Percentiles rank a stretch among this genome's conserved stretches.
phyloP scores from a whole-genome alignment of 345 rosid genomes.

The Brassica carinata region DNA sequence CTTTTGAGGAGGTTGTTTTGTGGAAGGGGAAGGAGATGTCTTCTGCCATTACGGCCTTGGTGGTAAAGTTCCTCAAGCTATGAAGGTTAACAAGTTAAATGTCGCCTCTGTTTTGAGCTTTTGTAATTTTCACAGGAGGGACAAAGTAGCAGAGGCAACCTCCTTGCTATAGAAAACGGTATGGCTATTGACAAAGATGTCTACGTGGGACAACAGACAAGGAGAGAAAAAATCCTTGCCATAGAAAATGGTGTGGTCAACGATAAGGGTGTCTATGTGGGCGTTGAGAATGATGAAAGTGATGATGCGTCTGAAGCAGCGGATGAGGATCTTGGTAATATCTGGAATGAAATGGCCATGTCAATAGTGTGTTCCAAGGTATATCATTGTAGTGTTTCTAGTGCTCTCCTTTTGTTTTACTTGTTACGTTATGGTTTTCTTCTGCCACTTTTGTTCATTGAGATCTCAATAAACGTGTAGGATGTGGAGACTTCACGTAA shows the following conservation, averaged over 20 bases:
- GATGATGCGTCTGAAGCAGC: slow-evolving; percentile 37
- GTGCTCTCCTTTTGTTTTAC: slow-evolving; percentile 5
- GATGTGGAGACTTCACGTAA: slow-evolving; percentile 52
- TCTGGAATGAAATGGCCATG: slow-evolving; percentile 84
- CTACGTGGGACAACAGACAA: slow-evolving; percentile 48
- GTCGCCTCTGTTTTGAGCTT: neutral
- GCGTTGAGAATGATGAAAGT: slow-evolving; percentile 55
- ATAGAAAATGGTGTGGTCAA: slow-evolving; percentile 37
- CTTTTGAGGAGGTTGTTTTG: slow-evolving; percentile 57
- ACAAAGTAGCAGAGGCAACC: slow-evolving; percentile 14
- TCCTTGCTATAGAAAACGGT: slow-evolving; percentile 23
- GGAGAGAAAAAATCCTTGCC: slow-evolving; percentile 15
- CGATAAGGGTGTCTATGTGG: slow-evolving; percentile 70
- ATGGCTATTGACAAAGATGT: slow-evolving; percentile 55
- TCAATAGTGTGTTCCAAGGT: slow-evolving; percentile 78
- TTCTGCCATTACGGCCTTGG: slow-evolving; percentile 22
- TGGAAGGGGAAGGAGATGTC: slow-evolving; percentile 46
- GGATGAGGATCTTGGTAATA: slow-evolving; percentile 79
- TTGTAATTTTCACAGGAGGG: slow-evolving; percentile 40
- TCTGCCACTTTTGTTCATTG: slow-evolving; percentile 12
- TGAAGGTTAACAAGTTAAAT: neutral
- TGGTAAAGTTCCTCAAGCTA: slow-evolving; percentile 43
- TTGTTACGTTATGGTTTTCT: neutral
- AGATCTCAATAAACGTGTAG: slow-evolving; percentile 40
- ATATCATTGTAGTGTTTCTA: slow-evolving; percentile 3